A percentile compares a stretch with the other conserved stretches of the same genome.
phyloP scores from a whole-genome alignment of 108 stramenopile genomes.

The Skeletonema menzelii region DNA sequence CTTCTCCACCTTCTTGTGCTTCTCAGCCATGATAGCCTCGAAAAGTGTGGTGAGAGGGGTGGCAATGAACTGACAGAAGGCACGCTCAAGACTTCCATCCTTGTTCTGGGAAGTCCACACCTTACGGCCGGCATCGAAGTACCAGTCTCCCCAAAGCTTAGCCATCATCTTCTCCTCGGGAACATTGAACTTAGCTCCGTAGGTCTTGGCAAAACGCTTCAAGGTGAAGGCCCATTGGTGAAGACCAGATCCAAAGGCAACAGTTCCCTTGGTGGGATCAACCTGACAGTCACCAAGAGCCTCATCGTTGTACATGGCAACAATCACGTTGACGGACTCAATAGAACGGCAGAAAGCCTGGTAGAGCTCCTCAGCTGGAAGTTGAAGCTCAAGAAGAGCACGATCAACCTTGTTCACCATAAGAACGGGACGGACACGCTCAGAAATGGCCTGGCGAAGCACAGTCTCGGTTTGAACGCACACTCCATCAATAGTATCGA shows the following conservation, averaged over 20 bases:
- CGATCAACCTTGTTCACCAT: constrained; percentile 99
- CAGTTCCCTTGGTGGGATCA: constrained; percentile 97
- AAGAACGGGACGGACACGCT: constrained; percentile 97
- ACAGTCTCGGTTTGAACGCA: constrained; percentile 99
- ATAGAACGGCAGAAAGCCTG: constrained; percentile 98
- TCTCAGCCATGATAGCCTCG: constrained; percentile 98
- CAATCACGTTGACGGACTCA: constrained; percentile 99
- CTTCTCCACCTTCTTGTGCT: constrained; percentile 98
- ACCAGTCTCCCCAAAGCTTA: constrained; percentile 99
- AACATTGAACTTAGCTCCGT: constrained; percentile 98
- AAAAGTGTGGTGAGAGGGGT: constrained; percentile 98
- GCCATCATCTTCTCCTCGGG: constrained; percentile 98
- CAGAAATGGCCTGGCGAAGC: constrained; percentile 98
- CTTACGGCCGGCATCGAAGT: constrained; percentile 90
- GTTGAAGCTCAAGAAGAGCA: constrained; percentile 97
- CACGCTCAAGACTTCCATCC: constrained; percentile 92
- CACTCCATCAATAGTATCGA: constrained; percentile 99
- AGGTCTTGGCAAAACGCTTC: constrained; percentile 98
- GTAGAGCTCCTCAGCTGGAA: constrained; percentile 99
- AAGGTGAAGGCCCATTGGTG: constrained; percentile 99
- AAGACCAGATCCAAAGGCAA: constrained; percentile 99
- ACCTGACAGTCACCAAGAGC: constrained; percentile 96
- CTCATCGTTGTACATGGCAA: constrained; percentile 99
- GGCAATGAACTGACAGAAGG: constrained; percentile 99
- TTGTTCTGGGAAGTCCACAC: constrained; percentile 93